Conservation (phyloP, 2,329 filamentous ascomycete species). For the Fusarium sp. region DNA sequence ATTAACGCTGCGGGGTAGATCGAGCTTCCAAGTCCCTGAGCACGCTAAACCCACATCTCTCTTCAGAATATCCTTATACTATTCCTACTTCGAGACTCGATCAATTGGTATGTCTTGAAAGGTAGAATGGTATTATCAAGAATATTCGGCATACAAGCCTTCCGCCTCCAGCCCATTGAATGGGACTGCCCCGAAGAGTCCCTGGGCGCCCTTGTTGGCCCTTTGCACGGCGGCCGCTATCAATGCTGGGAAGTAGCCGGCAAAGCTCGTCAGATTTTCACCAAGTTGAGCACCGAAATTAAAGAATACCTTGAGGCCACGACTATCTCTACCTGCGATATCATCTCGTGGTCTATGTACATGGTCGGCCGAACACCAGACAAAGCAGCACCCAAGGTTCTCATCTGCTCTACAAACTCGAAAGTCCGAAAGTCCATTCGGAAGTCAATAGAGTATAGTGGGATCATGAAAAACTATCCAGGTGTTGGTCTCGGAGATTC, state of each 20-base stretch:
- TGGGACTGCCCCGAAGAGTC: neutral
- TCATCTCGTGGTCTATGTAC: neutral
- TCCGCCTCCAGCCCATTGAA: rapidly evolving
- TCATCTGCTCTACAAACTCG: neutral
- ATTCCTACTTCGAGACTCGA: no score
- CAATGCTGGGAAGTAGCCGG: neutral
- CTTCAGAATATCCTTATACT: no score
- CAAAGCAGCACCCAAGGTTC: neutral
- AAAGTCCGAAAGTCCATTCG: neutral
- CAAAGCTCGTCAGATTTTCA: neutral
- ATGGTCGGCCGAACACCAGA: neutral
- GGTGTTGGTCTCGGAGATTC: neutral
- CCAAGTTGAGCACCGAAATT: neutral
- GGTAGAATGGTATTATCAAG: neutral
- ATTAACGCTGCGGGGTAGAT: neutral
- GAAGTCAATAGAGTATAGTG: neutral
- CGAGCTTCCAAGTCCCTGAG: neutral
- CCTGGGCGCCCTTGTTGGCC: neutral
- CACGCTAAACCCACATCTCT: no score
- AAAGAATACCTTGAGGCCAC: neutral
- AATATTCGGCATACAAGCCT: neutral
- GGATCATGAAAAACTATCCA: neutral
- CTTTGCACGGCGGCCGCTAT: neutral
- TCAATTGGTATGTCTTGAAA: neutral
- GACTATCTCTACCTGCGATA: rapidly evolving